Base-by-base conservation (phyloP, 495 filamentous ascomycete species). In the Mytilinidion resinicola region DNA sequence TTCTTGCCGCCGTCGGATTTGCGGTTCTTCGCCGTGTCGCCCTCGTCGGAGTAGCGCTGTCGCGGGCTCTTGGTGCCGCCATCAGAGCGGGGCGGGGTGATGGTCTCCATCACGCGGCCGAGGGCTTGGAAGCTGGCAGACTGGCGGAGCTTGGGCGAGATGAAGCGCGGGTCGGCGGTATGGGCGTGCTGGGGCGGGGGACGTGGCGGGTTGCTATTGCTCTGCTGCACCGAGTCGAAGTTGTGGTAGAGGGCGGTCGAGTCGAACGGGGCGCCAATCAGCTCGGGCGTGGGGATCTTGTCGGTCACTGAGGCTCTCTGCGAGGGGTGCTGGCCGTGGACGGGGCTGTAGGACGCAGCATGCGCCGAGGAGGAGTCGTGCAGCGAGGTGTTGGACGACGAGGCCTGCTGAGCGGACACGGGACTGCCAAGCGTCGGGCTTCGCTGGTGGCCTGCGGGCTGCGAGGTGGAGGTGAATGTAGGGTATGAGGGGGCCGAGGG, bases 41-140 rank as follows among this genome's bases (percentile, higher is more conserved):
- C 77, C 69, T 97, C 95, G 69, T 95, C 93, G 56, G 90, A 95
- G 69, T 87, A 88, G 59, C 91, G 78, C 72, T 96, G 91, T 50
- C 67, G 59, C 37, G 85, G 78, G 59, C 79, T 80, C 42, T 81
- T 69, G 49, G 74, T 65, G 60, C 74, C 70, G 39, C 62, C 71
- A 17, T 79, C 75, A 39, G 72, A 70, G 52, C 76, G 73, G 11
- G 77, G 74, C 67, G 72, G 79, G 59, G 70, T 76, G 68, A 78
- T 66, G 53, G 67, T 67, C 33, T 76, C 73, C 75, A 76, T 90
- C 81, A 72, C 82, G 78, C 42, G 82, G 49, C 78, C 77, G 52
- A 68, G 53, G 14, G 81, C 78, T 21, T 87, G 84, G 73, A 91
- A 91, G 73, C 88, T 95, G 52, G 82, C 81, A 5, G 91, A 92